A percentile compares a stretch with the other conserved stretches of the same genome.
phyloP scores from a whole-genome alignment of 2,329 filamentous ascomycete species.

The Talaromyces sp. region DNA sequence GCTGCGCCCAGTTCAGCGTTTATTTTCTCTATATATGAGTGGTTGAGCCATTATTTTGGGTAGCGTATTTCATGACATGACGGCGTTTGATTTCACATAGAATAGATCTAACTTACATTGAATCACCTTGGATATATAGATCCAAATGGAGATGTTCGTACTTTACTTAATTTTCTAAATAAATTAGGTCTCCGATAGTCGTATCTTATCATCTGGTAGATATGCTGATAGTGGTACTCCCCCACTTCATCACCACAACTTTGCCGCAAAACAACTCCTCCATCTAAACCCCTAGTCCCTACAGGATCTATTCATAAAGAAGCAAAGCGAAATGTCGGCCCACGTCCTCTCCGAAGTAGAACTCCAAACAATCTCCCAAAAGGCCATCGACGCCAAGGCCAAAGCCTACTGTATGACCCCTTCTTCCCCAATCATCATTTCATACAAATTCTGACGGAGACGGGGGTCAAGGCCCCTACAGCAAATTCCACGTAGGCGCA shows the following conservation, averaged over 20 bases:
- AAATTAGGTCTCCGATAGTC: background rate
- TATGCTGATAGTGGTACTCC: background rate
- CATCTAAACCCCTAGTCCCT: background rate
- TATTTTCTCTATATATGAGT: slow-evolving; percentile 95
- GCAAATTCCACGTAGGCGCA: slow-evolving; percentile 84
- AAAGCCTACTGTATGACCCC: slow-evolving; percentile 67
- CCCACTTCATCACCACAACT: background rate
- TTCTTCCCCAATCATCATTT: background rate
- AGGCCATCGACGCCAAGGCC: slow-evolving; percentile 68
- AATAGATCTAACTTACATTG: background rate
- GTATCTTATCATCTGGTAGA: background rate
- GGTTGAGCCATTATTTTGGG: slow-evolving; percentile 66
- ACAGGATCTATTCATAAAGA: background rate
- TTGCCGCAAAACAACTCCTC: background rate
- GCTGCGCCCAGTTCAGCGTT: slow-evolving; percentile 95
- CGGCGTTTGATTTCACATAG: background rate
- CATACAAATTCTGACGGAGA: background rate
- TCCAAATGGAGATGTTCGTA: background rate
- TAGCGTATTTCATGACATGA: slow-evolving; percentile 20
- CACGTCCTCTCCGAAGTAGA: slow-evolving; percentile 57
- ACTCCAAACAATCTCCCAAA: slow-evolving; percentile 60
- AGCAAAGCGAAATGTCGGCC: slow-evolving; percentile 22
- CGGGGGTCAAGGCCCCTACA: slow-evolving; percentile 65
- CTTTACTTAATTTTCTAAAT: background rate
- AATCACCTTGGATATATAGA: background rate